Evolutionary conservation across 176 grass and related monocot species (phyloP).

Genomic region (Rhynchospora tenuis): DNA sequence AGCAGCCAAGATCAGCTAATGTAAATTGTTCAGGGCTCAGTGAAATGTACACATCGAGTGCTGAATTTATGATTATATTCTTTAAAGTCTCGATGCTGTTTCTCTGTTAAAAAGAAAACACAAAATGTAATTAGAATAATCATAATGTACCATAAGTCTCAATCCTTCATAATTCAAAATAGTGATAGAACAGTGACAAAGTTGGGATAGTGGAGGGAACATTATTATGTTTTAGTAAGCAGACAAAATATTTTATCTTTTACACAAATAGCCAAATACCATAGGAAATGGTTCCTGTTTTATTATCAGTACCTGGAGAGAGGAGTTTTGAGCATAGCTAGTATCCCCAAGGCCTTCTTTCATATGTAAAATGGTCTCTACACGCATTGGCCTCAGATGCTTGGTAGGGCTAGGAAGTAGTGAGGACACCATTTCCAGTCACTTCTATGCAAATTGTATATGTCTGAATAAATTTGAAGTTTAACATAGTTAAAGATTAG

Average conservation of each 20-base stretch:
- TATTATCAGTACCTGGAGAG: constrained; percentile 53
- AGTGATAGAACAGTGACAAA: background rate
- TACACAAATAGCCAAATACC: background rate
- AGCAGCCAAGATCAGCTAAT: constrained; percentile 85
- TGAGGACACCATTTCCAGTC: constrained; percentile 55
- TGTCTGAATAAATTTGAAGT: background rate
- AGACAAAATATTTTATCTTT: background rate
- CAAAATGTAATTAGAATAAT: background rate
- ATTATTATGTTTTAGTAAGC: background rate
- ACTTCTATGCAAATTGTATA: constrained; percentile 1
- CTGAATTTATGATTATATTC: constrained; percentile 60
- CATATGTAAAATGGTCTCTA: constrained; percentile 93
- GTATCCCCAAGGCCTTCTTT: constrained; percentile 81
- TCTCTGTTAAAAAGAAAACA: constrained; percentile 39
- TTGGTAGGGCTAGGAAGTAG: constrained; percentile 44
- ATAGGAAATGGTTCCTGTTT: background rate
- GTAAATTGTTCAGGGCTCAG: constrained; percentile 68
- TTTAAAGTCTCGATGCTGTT: constrained; percentile 61
- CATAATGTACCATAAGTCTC: background rate
- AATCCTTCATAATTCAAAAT: background rate
- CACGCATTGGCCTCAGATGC: constrained; percentile 49
- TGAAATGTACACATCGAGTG: constrained; percentile 51
- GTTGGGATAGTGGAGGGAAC: background rate
- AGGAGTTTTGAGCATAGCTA: constrained; percentile 92
- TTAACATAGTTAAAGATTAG: background rate